Percentiles rank a stretch among this genome's conserved stretches.
These are phyloP conservation scores for Penicillium sp. DNA, from an alignment of 2,329 filamentous ascomycete species.

Conservation along the genomic window DNA sequence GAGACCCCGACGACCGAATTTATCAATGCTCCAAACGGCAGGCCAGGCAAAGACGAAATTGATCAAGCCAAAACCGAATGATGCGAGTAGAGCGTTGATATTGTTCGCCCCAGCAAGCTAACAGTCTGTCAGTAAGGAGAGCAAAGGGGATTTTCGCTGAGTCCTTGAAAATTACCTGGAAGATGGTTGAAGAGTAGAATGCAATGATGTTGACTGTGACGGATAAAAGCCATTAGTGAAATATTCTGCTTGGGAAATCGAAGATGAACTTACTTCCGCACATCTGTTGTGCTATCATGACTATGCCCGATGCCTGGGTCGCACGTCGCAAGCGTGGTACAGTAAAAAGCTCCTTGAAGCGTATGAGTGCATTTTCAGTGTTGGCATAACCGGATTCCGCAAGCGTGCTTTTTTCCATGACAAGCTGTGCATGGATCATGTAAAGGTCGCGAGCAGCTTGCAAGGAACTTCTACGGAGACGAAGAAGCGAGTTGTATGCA, in stretches of 20 bases:
- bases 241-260: neutral
- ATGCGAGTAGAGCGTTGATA: slow-evolving; percentile 24
- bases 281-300: slow-evolving; percentile 33
- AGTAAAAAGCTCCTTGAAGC: slow-evolving; percentile 21
- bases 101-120: slow-evolving; percentile 11
- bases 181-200: slow-evolving; percentile 31
- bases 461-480: slow-evolving; percentile 35
- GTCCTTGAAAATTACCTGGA: slow-evolving; percentile 1
- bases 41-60: slow-evolving; percentile 33
- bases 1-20: slow-evolving; percentile 25
- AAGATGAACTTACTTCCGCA: slow-evolving; percentile 26
- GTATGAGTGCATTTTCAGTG: slow-evolving; percentile 15
- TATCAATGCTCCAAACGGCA: slow-evolving; percentile 29
- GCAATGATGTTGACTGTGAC: slow-evolving; percentile 30
- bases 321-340: slow-evolving; percentile 26
- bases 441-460: slow-evolving; percentile 40
- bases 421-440: slow-evolving; percentile 25
- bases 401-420: slow-evolving; percentile 28
- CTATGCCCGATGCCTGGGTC: slow-evolving; percentile 26
- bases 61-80: slow-evolving; percentile 28
- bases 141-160: neutral
- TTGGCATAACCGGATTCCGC: slow-evolving; percentile 9
- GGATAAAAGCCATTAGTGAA: neutral
- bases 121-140: neutral
- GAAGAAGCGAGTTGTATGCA: slow-evolving; percentile 36